Base-by-base conservation (phyloP, 352 stramenopile species). In the Phytophthora pistaciae region DNA sequence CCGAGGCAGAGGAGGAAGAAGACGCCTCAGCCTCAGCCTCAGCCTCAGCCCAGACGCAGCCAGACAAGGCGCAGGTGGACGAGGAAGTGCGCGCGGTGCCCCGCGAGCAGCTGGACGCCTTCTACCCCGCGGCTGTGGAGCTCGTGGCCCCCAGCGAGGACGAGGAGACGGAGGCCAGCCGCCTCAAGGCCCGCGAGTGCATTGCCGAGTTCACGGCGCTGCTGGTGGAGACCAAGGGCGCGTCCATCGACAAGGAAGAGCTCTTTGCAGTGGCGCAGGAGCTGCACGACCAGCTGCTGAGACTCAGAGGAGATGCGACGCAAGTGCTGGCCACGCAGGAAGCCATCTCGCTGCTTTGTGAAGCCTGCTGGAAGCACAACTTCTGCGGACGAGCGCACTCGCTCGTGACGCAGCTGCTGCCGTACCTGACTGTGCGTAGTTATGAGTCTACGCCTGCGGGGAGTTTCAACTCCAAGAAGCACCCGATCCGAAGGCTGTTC, bases 331-430 rank as follows among this genome's bases (percentile, higher is more conserved):
- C 52, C 2, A 82, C 82, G 3, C 89, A 96, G 67, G 89, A 96
- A 66, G 77, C 85, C 11, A 90, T 96, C 25, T 81, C 87, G 20
- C 44, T 84, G 60, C 72, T 94, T 2, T 96, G 90, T 56, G 90
- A 96, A 68, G 70, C 75, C 3, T 93, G 86, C 59, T 95, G 87
- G 90, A 80, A 89, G 36, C 74, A 80, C 38, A 90, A 91, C 46
- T 88, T 91, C 49, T 68, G 78, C 49, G 81, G 77, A 54, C 72
- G 70, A 44, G 82, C 86, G 13, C 84, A 94, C 60, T 81, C 75
- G 31, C 66, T 96, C n/a, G 84, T 96, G 60, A 94, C 90, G 48
- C 90, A 96, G 59, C 64, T 96, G 56, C 68, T 96, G 59, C 90
- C 90, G 56, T 96, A 93, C 56, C 74, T 96, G 59, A 93, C 95